These are phyloP conservation scores for Beauveria scarabaeidicola DNA, from an alignment of 2,329 filamentous ascomycete genomes.

Conservation along the genomic window DNA sequence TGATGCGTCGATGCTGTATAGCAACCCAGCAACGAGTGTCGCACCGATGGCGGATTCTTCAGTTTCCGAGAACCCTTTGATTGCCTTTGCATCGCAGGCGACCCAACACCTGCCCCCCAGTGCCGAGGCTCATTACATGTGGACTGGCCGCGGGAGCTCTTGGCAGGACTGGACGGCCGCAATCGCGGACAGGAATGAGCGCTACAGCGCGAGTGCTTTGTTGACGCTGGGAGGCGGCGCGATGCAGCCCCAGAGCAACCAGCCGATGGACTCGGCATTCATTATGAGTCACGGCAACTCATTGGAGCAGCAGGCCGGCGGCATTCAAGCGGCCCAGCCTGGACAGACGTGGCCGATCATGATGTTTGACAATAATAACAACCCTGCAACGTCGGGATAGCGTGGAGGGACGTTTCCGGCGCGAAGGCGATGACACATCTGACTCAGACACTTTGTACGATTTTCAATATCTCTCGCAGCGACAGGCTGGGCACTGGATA, in stretches of 20 bases:
- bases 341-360: conserved; percentile 8
- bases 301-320: neutral
- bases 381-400: conserved; percentile 2
- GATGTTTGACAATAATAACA: conserved; percentile 9
- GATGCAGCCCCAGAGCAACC: conserved; percentile 8
- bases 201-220: conserved; percentile 40
- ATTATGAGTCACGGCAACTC: conserved; percentile 1
- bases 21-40: conserved; percentile 14
- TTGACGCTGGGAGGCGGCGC: conserved; percentile 34
- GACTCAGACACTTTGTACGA: neutral
- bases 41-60: conserved; percentile 16
- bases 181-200: conserved; percentile 40
- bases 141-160: conserved; percentile 31
- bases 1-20: conserved; percentile 23
- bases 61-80: conserved; percentile 28
- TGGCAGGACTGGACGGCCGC: conserved; percentile 49
- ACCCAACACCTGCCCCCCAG: conserved; percentile 26
- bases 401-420: no score
- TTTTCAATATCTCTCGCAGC: neutral
- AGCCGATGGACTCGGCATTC: conserved; percentile 1
- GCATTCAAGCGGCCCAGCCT: neutral
- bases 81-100: conserved; percentile 32
- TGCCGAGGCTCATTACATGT: conserved; percentile 23
- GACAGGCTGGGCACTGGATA: neutral
- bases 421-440: neutral